Evolutionary conservation across 768 basidiomycete species (phyloP).

Genomic region (Rhizopogon roseolus): DNA sequence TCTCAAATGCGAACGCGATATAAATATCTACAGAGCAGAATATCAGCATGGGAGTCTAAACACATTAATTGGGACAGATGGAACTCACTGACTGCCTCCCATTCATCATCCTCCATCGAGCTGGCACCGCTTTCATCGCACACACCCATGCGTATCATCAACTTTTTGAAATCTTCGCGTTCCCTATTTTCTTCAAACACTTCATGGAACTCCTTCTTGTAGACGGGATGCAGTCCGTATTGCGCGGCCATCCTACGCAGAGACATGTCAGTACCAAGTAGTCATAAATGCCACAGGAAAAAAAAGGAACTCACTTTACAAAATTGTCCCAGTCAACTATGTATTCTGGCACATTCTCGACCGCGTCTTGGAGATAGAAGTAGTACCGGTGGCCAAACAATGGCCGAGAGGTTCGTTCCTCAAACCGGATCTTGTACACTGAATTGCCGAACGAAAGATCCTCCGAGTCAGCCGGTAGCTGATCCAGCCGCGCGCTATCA

Average conservation of each 20-base stretch:
- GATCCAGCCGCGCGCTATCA: slow-evolving; percentile 64
- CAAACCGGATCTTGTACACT: slow-evolving; percentile 87
- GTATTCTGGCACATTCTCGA: slow-evolving; percentile 96
- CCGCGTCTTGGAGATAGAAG: slow-evolving; percentile 92
- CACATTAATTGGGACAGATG: not conserved
- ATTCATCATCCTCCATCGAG: slow-evolving; percentile 91
- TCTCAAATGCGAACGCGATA: slow-evolving; percentile 89
- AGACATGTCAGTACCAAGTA: slow-evolving; percentile 7
- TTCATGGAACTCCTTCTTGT: slow-evolving; percentile 88
- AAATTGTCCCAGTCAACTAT: slow-evolving; percentile 96
- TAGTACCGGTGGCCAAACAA: slow-evolving; percentile 89
- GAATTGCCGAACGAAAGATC: slow-evolving; percentile 86
- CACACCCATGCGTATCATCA: slow-evolving; percentile 89
- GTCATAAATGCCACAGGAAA: not conserved
- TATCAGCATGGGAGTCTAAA: slow-evolving; percentile 1
- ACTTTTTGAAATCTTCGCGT: slow-evolving; percentile 73
- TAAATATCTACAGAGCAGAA: slow-evolving; percentile 66
- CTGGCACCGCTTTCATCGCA: slow-evolving; percentile 83
- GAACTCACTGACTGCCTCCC: slow-evolving; percentile 96
- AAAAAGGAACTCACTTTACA: slow-evolving; percentile 51
- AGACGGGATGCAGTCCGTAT: slow-evolving; percentile 68
- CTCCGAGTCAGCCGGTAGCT: slow-evolving; percentile 56
- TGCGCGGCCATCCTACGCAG: slow-evolving; percentile 70
- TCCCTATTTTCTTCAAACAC: slow-evolving; percentile 80
- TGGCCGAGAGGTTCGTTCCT: slow-evolving; percentile 55